Conservation (phyloP, 2,329 filamentous ascomycete species). For the Fusarium nodosum region DNA sequence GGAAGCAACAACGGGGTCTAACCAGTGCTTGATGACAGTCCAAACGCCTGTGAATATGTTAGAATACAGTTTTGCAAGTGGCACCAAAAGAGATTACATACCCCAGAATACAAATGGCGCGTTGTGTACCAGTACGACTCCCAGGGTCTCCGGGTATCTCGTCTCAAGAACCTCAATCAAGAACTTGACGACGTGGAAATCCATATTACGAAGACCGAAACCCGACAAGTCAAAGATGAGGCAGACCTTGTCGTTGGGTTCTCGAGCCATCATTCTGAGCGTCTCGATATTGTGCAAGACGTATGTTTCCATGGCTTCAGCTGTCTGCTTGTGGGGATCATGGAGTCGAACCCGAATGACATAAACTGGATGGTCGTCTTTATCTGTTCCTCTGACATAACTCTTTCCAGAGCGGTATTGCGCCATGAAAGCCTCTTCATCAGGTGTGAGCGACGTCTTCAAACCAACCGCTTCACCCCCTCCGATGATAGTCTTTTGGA, state of each 20-base stretch:
- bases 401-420: conserved; percentile 58
- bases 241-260: conserved; percentile 40
- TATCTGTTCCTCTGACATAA: conserved; percentile 56
- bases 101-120: conserved; percentile 77
- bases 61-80: neutral
- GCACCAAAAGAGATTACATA: conserved; percentile 22
- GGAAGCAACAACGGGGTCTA: conserved; percentile 79
- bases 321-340: conserved; percentile 51
- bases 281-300: conserved; percentile 59
- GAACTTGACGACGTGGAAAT: conserved; percentile 82
- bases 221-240: conserved; percentile 80
- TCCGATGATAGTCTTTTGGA: conserved; percentile 53
- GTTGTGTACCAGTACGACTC: conserved; percentile 79
- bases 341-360: conserved; percentile 52
- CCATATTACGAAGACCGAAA: conserved; percentile 80
- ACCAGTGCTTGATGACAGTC: conserved; percentile 80
- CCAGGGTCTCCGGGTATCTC: conserved; percentile 81
- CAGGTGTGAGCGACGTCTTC: conserved; percentile 37
- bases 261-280: conserved; percentile 48
- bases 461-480: conserved; percentile 54
- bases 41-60: conserved; percentile 51
- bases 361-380: conserved; percentile 54
- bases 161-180: conserved; percentile 85
- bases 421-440: conserved; percentile 55
- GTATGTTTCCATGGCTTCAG: conserved; percentile 55